These are phyloP conservation scores for Leccinum arenicola DNA, from an alignment of 768 basidiomycete genomes.

Conservation along the genomic window DNA sequence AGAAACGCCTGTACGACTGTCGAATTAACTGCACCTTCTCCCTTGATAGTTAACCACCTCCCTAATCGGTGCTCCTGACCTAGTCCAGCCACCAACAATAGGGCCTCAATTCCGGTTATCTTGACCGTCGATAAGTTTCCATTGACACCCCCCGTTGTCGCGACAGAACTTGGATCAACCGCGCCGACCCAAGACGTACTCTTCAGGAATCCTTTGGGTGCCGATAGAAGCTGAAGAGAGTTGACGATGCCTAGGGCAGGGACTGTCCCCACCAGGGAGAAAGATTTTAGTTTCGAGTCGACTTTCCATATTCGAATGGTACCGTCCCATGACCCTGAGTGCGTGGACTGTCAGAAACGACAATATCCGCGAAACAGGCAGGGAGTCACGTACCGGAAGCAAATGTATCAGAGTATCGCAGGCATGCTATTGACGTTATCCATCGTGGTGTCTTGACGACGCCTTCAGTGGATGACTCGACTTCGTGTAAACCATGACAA, in stretches of 20 bases:
- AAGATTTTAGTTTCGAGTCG: slow-evolving; percentile 73
- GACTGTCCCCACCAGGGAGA: slow-evolving; percentile 62
- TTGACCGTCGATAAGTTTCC: slow-evolving; percentile 24
- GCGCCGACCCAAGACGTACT: slow-evolving; percentile 41
- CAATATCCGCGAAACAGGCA: background rate
- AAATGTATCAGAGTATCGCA: slow-evolving; percentile 89
- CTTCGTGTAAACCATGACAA: slow-evolving; percentile 83
- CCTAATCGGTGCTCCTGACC: slow-evolving; percentile 90
- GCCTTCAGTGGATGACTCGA: slow-evolving; percentile 70
- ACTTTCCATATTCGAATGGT: slow-evolving; percentile 89
- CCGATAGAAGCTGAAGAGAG: slow-evolving; percentile 76
- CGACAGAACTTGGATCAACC: background rate
- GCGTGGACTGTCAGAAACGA: slow-evolving; percentile 4
- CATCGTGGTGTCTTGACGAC: slow-evolving; percentile 78
- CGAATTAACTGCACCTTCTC: slow-evolving; percentile 68
- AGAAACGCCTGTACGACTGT: slow-evolving; percentile 61
- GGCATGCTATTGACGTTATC: slow-evolving; percentile 80
- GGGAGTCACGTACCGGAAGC: slow-evolving; percentile 64
- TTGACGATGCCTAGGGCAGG: slow-evolving; percentile 81
- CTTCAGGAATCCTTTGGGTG: slow-evolving; percentile 41
- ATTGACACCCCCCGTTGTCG: background rate
- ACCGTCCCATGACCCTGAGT: slow-evolving; percentile 90
- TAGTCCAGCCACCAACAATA: slow-evolving; percentile 73
- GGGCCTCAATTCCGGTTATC: slow-evolving; percentile 28
- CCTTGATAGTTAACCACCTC: slow-evolving; percentile 80